Evolutionary conservation across 106 monocot genomes (phyloP), one percentile per base, ranked within the genome.

Genomic region (Apostasia shenzhenica): DNA sequence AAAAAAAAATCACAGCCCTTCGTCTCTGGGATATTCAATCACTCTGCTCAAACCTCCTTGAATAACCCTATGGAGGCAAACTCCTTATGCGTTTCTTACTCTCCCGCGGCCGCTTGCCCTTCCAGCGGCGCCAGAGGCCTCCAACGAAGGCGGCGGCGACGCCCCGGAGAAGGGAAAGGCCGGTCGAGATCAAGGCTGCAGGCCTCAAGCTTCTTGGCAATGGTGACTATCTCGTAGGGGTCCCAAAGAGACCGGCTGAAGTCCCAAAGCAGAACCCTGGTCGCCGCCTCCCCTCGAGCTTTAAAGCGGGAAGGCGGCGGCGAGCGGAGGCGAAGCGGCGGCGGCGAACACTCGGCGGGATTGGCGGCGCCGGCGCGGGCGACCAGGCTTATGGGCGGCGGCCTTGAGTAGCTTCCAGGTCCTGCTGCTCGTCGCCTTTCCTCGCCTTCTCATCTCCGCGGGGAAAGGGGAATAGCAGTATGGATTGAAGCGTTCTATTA

Each of bases 151-250:
- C 26, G 26, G 26, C 26, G 26, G 26, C 69, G 42, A 42, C 41
- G 62, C 45, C 8, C 11, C 62, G 62, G 62, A 4, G 12, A 45
- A 2, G 62, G 62, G 9, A 62, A 11, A 3, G 55, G 61, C 45
- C 68, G 55, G 64, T 78, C 75, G 14, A 76, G 13, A 5, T 14
- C 69, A 8, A 86, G 67, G 55, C 59, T 76, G 62, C 62, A 62
- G 42, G 77, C 56, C 70, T 91, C 90, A 39, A 91, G 77, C 79
- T 62, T 78, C 75, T 67, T 81, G 1, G 86, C 71, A 0, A 91
- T 50, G 9, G 79, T 77, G 46, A 86, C 83, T 51, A 91, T 79
- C 81, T 91, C 90, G 67, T 91, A 91, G 26, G 90, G 72, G 74
- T 91, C 86, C 76, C 78, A 83, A 11, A 86, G 75, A 8, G 86